Evolutionary conservation across 225 moss, liverwort and hornwort genomes (phyloP).

Genomic region (Ulota crispa): DNA sequence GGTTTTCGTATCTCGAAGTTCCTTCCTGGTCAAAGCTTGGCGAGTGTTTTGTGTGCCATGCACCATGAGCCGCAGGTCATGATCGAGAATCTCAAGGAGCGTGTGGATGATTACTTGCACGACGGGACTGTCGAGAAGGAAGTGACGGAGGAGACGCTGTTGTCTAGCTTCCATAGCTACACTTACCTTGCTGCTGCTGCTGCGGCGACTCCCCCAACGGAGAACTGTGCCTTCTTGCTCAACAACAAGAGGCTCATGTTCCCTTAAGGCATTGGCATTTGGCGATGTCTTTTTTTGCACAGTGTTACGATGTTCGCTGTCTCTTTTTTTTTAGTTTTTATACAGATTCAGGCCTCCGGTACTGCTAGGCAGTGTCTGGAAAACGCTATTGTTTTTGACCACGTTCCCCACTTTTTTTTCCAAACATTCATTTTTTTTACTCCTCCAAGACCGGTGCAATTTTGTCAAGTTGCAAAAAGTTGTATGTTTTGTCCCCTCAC

Average conservation of each 20-base stretch:
- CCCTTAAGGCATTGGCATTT: conserved; percentile 28
- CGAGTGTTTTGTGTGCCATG: conserved; percentile 66
- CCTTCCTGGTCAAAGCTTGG: conserved; percentile 63
- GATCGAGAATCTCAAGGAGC: conserved; percentile 55
- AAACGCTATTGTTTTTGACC: conserved; percentile 45
- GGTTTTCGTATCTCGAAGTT: conserved; percentile 61
- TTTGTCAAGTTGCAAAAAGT: conserved; percentile 32
- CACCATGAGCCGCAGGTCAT: conserved; percentile 65
- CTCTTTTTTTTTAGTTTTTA: conserved; percentile 21
- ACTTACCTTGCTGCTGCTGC: conserved; percentile 58
- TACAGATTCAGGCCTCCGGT: conserved; percentile 49
- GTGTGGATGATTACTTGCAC: conserved; percentile 53
- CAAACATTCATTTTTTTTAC: conserved; percentile 63
- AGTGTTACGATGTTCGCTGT: conserved; percentile 46
- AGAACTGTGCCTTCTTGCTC: conserved; percentile 36
- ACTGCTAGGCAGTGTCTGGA: conserved; percentile 36
- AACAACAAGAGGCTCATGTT: conserved; percentile 42
- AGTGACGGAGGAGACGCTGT: conserved; percentile 43
- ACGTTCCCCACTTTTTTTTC: conserved; percentile 35
- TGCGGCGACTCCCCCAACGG: background rate
- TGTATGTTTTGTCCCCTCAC: conserved; percentile 39
- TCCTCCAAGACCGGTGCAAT: conserved; percentile 26
- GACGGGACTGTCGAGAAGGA: conserved; percentile 56
- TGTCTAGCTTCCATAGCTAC: conserved; percentile 68
- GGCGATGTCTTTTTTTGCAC: conserved; percentile 47